Base-by-base conservation (phyloP, 1,284 basidiomycete species). In the Sporisorium reilianum region DNA sequence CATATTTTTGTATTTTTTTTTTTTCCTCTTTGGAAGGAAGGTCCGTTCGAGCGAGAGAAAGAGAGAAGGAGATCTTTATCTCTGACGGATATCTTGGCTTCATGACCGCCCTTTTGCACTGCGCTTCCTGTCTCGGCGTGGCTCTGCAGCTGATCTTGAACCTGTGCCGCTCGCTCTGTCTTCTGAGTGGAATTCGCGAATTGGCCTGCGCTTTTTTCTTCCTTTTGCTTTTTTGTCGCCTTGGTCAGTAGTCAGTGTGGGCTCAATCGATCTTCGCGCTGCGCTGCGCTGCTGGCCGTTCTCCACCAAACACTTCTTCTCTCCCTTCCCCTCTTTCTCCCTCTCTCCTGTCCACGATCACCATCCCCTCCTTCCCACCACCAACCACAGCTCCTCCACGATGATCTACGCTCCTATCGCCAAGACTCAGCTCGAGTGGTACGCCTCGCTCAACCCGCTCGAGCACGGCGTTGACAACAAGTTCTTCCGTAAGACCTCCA, bases 401-500 rank as follows among this genome's bases (percentile, higher is more conserved):
- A 80, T 79, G 75, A 75, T 80, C 65, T 79, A 78, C 64, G 68
- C 73, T 51, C 77, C 78, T 48, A 70, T 78, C 45, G 77, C 75
- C 42, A 82, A 80, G 71, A 67, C 73, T 20, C 83, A 84, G 77
- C 76, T 84, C 67, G 81, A 82, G 75, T 84, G 83, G 83, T 79
- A 78, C 55, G 83, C 83, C 51, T 80, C 79, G 51, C 79, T 84
- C 70, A 80, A 84, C 68, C 83, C 83, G 11, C 79, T 84, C 61
- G 81, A 84, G 65, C 74, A 79, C 55, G 70, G 69, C 51, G 62
- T 84, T 55, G 74, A 75, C 55, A 84, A 84, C 77, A 71, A 74
- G 75, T 84, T 77, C 70, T 71, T 82, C 63, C 83, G 83, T 38
- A 84, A 84, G 74, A 84, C 80, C 52, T 83, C 83, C 16, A 84